These are phyloP conservation scores for Adenanthera pavonina DNA, from an alignment of 306 rosid species.

Conservation along the genomic window DNA sequence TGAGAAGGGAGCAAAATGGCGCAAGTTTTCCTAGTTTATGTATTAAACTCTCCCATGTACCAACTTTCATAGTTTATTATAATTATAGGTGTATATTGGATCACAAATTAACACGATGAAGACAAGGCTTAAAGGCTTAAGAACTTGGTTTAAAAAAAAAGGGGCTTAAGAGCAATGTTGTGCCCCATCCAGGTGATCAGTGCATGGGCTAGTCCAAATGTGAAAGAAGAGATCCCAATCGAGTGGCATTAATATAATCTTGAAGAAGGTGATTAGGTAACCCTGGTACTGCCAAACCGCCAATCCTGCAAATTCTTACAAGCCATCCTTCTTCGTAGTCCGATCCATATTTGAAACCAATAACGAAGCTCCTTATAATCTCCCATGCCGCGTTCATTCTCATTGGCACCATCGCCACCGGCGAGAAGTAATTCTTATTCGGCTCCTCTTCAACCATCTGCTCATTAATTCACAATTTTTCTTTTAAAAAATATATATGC, in stretches of 20 bases:
- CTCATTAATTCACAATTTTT: background rate
- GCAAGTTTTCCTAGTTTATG: no score
- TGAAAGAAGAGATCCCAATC: conserved; percentile 36
- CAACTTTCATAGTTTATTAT: no score
- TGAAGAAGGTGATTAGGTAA: conserved; percentile 49
- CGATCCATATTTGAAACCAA: conserved; percentile 30
- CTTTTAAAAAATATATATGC: no score
- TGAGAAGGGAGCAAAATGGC: no score
- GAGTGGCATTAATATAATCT: conserved; percentile 55
- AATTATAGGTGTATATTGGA: no score
- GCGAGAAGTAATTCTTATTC: conserved; percentile 52
- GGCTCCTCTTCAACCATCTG: conserved; percentile 56
- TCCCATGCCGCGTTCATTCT: conserved; percentile 47
- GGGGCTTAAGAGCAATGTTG: no score
- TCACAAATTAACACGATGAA: no score
- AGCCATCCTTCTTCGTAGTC: conserved; percentile 48
- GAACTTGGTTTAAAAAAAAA: no score
- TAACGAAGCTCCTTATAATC: conserved; percentile 56
- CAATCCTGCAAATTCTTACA: conserved; percentile 38
- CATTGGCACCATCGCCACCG: conserved; percentile 26
- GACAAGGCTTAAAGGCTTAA: no score
- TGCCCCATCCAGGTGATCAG: background rate
- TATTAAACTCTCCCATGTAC: no score
- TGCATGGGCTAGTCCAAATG: background rate
- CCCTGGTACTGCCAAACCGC: conserved; percentile 50